Evolutionary conservation across 495 filamentous ascomycete genomes (phyloP), one percentile per base, ranked within the genome.

Genomic region (Hyaloscypha bicolor): DNA sequence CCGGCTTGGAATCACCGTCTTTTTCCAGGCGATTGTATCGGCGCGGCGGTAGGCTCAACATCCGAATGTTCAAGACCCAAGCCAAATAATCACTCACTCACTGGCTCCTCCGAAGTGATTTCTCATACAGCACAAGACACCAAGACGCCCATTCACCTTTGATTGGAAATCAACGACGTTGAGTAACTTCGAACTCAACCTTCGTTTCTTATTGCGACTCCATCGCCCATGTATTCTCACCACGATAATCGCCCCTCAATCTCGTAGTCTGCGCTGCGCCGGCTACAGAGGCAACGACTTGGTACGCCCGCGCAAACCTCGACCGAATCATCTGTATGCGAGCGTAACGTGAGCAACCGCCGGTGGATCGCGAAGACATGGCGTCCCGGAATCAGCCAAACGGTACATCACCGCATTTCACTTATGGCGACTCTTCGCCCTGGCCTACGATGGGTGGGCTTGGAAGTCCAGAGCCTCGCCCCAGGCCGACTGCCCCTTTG

Each of bases 311-410:
- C 16, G 3, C 62, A 56, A 57, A 51, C 53, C 56, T 31, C 19
- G n/a, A 59, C 56, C 56, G 6, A 31, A 59, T 0, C 59, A 32
- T 21, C 66, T 73, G 71, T 68, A 73, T 73, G 71, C 63, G 48
- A 66, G 63, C 70, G 66, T 63, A 51, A 67, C n/a, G 52, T 31
- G 29, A 32, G 35, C 48, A 21, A 2, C 42, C 19, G 21, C 21
- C n/a, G 30, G 59, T 35, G 55, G 57, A 61, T 53, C 58, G 31
- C 42, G 53, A 45, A 57, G 63, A 57, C 5, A 74, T 73, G 73
- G 73, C 58, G 35, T 69, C 70, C n/a, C 66, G 56, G 65, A 61
- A 73, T 60, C 65, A 73, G 19, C 19, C 61, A 68, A 72, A 75
- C 63, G 71, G 73, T 73, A 69, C 22, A 30, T 59, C 35, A 14